These are phyloP conservation scores for Microbotryum lychnidis-dioicae DNA, from an alignment of 1,284 basidiomycete genomes.

Conservation along the genomic window DNA sequence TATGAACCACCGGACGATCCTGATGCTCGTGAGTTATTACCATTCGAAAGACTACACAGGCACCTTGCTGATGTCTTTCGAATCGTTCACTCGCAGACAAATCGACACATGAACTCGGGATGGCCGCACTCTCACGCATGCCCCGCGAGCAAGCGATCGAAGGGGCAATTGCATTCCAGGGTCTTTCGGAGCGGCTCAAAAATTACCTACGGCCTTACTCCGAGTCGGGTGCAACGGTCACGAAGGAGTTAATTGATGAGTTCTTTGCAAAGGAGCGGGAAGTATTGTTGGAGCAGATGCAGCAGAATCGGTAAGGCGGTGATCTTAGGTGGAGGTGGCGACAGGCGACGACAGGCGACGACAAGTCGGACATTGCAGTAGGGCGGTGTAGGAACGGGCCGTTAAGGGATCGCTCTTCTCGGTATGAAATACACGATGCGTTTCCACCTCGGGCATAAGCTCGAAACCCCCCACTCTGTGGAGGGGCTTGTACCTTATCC, in stretches of 20 bases:
- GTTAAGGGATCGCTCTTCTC: no score
- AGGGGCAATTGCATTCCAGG: slow-evolving; percentile 39
- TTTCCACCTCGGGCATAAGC: no score
- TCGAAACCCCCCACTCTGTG: no score
- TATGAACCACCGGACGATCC: slow-evolving; percentile 38
- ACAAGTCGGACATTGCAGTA: no score
- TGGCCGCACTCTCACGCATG: slow-evolving; percentile 39
- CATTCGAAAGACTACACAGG: neutral
- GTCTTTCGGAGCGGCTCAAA: slow-evolving; percentile 39
- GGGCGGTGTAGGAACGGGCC: no score
- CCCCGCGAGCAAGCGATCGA: slow-evolving; percentile 42
- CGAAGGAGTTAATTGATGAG: slow-evolving; percentile 38
- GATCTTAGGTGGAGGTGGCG: no score
- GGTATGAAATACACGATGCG: no score
- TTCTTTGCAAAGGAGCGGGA: slow-evolving; percentile 36
- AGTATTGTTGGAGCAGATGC: slow-evolving; percentile 10
- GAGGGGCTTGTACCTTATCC: no score
- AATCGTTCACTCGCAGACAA: slow-evolving; percentile 24
- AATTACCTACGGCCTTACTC: slow-evolving; percentile 41
- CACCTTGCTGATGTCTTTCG: neutral
- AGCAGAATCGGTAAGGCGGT: neutral
- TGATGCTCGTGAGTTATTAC: slow-evolving; percentile 22
- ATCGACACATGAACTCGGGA: slow-evolving; percentile 41
- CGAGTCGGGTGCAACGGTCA: slow-evolving; percentile 37
- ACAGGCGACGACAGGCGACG: no score